These are phyloP conservation scores for Dendrothele bispora DNA, from an alignment of 768 basidiomycete species.

Conservation along the genomic window DNA sequence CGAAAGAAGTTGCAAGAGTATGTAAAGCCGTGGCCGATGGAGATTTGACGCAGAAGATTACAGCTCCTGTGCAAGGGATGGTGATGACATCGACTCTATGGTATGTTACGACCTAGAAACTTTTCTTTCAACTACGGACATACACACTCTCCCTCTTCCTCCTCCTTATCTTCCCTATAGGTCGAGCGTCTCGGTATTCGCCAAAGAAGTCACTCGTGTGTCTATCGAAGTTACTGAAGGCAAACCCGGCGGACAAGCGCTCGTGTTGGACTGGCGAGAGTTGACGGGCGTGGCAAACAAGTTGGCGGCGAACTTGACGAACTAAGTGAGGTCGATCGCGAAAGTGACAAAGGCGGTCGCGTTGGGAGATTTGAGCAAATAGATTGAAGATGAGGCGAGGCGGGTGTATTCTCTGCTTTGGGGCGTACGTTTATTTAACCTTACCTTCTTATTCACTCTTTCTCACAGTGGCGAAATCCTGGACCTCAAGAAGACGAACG, in stretches of 20 bases:
- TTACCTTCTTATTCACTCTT: slow-evolving; percentile 77
- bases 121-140: neutral
- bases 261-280: slow-evolving; percentile 86
- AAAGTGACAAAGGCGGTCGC: slow-evolving; percentile 78
- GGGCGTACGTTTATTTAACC: slow-evolving; percentile 32
- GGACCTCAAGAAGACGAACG: slow-evolving; percentile 70
- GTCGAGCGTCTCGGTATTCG: slow-evolving; percentile 79
- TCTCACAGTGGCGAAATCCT: slow-evolving; percentile 81
- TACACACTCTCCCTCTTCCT: slow-evolving; percentile 34
- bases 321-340: slow-evolving; percentile 54
- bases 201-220: slow-evolving; percentile 87
- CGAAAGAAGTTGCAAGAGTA: slow-evolving; percentile 69
- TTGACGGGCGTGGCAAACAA: slow-evolving; percentile 73
- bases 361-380: slow-evolving; percentile 83
- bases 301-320: slow-evolving; percentile 57
- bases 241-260: slow-evolving; percentile 84
- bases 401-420: neutral
- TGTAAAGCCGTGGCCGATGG: slow-evolving; percentile 73
- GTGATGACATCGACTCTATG: slow-evolving; percentile 73
- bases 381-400: slow-evolving; percentile 68
- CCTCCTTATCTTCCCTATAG: slow-evolving; percentile 24
- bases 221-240: slow-evolving; percentile 83
- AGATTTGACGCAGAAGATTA: slow-evolving; percentile 69
- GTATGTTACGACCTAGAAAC: slow-evolving; percentile 23
- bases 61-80: slow-evolving; percentile 65